Conservation (phyloP, 2,329 filamentous ascomycete genomes). For the Plenodomus biglobosus region DNA sequence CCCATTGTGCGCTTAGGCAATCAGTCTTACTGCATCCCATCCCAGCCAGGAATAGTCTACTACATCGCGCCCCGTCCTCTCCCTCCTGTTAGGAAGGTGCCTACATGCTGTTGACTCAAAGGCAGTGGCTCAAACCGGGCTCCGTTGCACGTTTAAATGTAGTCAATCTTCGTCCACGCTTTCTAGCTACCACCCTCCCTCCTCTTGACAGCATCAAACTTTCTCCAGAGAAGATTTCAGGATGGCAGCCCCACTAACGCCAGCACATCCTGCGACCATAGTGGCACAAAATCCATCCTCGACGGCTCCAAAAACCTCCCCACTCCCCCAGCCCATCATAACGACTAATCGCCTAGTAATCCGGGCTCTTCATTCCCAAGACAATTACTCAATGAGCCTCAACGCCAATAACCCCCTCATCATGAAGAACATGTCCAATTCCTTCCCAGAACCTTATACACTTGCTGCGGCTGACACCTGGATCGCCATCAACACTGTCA, state of each 20-base stretch:
- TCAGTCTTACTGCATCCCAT: conserved; percentile 5
- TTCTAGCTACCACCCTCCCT: background rate
- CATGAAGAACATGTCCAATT: conserved; percentile 41
- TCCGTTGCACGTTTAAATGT: no score
- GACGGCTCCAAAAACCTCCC: conserved; percentile 2
- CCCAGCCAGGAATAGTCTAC: conserved; percentile 10
- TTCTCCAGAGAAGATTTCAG: background rate
- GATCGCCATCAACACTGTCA: conserved; percentile 34
- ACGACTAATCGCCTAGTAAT: conserved; percentile 31
- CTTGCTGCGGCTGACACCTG: conserved; percentile 34
- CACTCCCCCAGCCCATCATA: conserved; percentile 34
- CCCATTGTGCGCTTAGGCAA: background rate
- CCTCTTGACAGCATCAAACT: background rate
- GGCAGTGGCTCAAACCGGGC: background rate
- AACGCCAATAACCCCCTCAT: conserved; percentile 38
- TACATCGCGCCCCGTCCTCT: background rate
- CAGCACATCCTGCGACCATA: conserved; percentile 17
- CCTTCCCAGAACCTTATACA: conserved; percentile 47
- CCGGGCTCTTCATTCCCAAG: conserved; percentile 37
- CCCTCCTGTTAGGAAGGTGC: background rate
- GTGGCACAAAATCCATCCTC: conserved; percentile 6
- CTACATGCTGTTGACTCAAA: background rate
- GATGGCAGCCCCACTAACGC: conserved; percentile 22
- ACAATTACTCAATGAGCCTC: conserved; percentile 27
- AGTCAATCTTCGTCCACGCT: background rate